phyloP scores from a whole-genome alignment of 345 rosid genomes.

The Gossypium thurberi region DNA sequence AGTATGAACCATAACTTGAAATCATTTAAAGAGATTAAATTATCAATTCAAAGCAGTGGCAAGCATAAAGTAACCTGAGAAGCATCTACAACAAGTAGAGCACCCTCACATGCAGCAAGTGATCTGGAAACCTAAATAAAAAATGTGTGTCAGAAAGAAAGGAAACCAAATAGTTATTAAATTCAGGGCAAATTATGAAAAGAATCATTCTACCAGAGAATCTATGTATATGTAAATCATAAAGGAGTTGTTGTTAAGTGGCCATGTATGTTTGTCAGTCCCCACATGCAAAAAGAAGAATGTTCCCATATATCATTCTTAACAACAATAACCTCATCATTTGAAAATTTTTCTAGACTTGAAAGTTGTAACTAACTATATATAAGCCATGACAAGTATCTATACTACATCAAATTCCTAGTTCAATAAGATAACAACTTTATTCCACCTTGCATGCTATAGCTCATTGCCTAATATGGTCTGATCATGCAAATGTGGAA shows the following conservation, averaged over 20 bases:
- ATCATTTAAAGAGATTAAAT: not conserved
- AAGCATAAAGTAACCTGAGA: constrained; percentile 61
- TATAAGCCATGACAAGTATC: not conserved
- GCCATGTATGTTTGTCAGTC: not conserved
- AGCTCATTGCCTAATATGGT: not conserved
- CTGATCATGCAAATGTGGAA: not conserved
- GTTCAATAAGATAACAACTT: constrained; percentile 1
- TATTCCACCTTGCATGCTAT: not conserved
- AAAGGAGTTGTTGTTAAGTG: not conserved
- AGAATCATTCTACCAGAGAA: not conserved
- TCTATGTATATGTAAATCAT: not conserved
- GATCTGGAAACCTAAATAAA: constrained; percentile 81
- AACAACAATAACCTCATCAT: not conserved
- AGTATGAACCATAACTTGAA: not conserved
- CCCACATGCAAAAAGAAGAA: not conserved
- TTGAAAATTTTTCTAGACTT: not conserved
- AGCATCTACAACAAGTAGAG: constrained; percentile 98
- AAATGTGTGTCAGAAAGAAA: not conserved
- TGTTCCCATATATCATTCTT: not conserved
- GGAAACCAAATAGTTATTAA: not conserved
- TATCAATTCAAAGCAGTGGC: not conserved
- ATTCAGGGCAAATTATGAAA: not conserved
- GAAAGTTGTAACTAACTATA: not conserved
- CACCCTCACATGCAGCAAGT: constrained; percentile 99
- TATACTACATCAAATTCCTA: not conserved